Percentiles rank a stretch among this genome's conserved stretches.
phyloP scores from a whole-genome alignment of 1,284 basidiomycete genomes.

The Trametes hirsuta region DNA sequence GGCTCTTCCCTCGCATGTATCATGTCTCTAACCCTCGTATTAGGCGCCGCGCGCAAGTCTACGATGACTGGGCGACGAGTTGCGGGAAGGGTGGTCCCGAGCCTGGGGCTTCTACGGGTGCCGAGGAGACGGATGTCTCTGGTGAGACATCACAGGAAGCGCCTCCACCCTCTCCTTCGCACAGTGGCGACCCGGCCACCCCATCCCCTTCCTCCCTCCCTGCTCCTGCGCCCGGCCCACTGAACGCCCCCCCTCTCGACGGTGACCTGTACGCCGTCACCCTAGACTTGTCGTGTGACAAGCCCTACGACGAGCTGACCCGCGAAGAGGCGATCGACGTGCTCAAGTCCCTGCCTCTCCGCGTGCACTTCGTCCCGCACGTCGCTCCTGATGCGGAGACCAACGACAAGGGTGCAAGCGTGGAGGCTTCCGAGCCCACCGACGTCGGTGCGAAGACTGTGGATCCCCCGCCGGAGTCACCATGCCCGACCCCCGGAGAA shows the following conservation, averaged over 20 bases:
- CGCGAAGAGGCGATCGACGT: conserved; percentile 23
- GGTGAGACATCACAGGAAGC: too few species aligned
- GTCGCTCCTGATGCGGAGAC: not conserved
- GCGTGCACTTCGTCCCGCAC: conserved; percentile 15
- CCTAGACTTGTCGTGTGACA: conserved; percentile 14
- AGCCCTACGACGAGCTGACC: conserved; percentile 22
- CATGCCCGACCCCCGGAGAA: not conserved
- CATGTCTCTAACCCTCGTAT: not conserved
- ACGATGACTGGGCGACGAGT: too few species aligned
- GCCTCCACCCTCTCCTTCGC: not conserved
- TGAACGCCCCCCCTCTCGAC: not conserved
- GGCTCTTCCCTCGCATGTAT: too few species aligned
- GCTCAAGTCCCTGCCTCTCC: conserved; percentile 22
- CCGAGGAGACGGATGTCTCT: too few species aligned
- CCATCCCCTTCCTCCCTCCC: not conserved
- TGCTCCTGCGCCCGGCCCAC: not conserved
- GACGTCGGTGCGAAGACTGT: not conserved
- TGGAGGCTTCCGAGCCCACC: not conserved
- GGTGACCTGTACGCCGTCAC: conserved; percentile 15
- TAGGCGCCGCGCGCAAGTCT: not conserved
- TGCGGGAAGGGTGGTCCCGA: too few species aligned
- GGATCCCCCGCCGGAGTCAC: not conserved
- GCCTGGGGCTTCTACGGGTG: too few species aligned
- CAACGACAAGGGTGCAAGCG: not conserved
- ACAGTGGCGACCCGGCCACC: not conserved